A percentile compares a stretch with the other conserved stretches of the same genome.
Evolutionary conservation across 148 eudicot species (phyloP).

Genomic region (Chenopodium berlandieri): DNA sequence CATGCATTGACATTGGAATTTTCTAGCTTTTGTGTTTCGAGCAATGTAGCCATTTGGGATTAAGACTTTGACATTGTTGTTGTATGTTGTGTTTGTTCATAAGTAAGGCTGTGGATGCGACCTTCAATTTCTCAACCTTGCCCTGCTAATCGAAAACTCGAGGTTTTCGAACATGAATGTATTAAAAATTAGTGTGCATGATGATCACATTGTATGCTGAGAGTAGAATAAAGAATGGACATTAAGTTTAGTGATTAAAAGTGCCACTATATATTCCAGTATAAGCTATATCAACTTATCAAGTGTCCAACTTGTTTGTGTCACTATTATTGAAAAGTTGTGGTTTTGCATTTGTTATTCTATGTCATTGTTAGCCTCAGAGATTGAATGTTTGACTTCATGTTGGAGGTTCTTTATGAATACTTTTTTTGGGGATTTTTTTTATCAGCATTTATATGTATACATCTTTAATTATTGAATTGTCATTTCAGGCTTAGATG

Average conservation of each 20-base stretch:
- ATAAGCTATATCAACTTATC: background rate
- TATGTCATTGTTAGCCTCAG: background rate
- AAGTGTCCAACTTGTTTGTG: slow-evolving; percentile 14
- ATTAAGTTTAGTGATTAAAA: background rate
- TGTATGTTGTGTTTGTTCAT: background rate
- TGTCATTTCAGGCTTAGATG: slow-evolving; percentile 38
- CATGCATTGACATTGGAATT: slow-evolving; percentile 29
- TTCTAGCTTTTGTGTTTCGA: background rate
- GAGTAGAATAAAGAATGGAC: background rate
- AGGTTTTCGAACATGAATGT: background rate
- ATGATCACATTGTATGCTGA: background rate
- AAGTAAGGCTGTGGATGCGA: background rate
- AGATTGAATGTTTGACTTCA: slow-evolving; percentile 14
- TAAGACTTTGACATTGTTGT: too few species aligned
- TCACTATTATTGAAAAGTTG: slow-evolving; percentile 8
- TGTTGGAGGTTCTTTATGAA: background rate
- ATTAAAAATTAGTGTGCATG: background rate
- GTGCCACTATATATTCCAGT: background rate
- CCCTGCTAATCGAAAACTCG: background rate
- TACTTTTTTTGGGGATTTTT: background rate
- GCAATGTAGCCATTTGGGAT: background rate
- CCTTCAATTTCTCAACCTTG: background rate
- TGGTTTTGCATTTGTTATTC: slow-evolving; percentile 12
- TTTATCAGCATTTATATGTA: background rate
- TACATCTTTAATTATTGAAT: slow-evolving; percentile 11